phyloP scores from a whole-genome alignment of 2,329 filamentous ascomycete genomes.

The Aspergillus neotritici region DNA sequence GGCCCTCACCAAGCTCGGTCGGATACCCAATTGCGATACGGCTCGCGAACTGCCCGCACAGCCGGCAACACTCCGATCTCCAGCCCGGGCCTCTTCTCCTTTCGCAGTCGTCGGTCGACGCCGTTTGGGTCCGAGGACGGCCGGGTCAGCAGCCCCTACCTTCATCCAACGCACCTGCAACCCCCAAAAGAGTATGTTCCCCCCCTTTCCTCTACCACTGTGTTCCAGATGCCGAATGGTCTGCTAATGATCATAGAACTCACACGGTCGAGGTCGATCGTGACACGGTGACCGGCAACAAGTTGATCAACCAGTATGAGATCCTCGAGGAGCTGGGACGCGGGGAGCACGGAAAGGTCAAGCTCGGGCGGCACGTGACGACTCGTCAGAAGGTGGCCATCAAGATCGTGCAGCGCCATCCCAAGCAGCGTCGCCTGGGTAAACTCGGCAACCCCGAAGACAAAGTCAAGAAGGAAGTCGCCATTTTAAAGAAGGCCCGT shows the following conservation, averaged over 20 bases:
- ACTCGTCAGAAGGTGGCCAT: conserved; percentile 81
- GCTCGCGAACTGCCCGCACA: conserved; percentile 32
- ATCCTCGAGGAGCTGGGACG: conserved; percentile 94
- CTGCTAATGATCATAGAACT: conserved; percentile 51
- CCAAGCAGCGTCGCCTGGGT: conserved; percentile 86
- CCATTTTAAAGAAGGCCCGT: conserved; percentile 95
- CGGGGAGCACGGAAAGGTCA: conserved; percentile 96
- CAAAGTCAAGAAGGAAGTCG: conserved; percentile 89
- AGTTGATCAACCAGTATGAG: conserved; percentile 96
- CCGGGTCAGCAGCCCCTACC: conserved; percentile 52
- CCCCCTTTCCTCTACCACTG: neutral
- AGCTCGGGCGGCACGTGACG: conserved; percentile 75
- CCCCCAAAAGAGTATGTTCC: conserved; percentile 66
- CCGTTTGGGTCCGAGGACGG: conserved; percentile 33
- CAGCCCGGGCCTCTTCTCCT: conserved; percentile 43
- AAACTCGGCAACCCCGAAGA: conserved; percentile 61
- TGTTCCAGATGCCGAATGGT: neutral
- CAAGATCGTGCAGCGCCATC: conserved; percentile 96
- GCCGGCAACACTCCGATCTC: conserved; percentile 45
- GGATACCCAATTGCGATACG: conserved; percentile 18
- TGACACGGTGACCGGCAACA: conserved; percentile 81
- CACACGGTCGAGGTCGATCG: conserved; percentile 88
- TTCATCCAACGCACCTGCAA: conserved; percentile 67
- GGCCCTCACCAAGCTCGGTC: conserved; percentile 42
- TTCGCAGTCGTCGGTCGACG: conserved; percentile 28